Percentiles rank a stretch among this genome's conserved stretches.
phyloP scores from a whole-genome alignment of 768 basidiomycete genomes.

The Peribolospora baueri region DNA sequence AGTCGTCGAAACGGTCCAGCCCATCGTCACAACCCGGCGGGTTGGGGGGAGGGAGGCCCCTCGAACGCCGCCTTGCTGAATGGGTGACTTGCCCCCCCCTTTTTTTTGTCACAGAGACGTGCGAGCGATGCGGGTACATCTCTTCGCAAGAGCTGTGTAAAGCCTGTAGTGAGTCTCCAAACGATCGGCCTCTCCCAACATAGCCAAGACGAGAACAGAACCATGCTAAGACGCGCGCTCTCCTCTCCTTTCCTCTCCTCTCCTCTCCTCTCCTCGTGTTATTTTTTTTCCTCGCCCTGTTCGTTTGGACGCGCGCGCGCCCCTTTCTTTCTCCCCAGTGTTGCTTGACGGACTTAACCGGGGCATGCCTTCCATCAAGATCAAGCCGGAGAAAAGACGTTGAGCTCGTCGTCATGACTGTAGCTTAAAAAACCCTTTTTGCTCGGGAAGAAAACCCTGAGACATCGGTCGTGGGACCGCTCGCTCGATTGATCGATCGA shows the following conservation, averaged over 20 bases:
- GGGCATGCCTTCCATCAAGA: conserved; percentile 31
- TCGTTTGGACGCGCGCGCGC: background rate
- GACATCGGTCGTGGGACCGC: too few species aligned
- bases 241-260: too few species aligned
- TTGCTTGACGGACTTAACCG: conserved; percentile 73
- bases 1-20: background rate
- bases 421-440: too few species aligned
- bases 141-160: conserved; percentile 92
- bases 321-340: conserved; percentile 38
- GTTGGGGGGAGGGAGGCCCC: too few species aligned
- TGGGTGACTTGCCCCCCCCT: background rate
- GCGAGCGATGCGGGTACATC: conserved; percentile 80
- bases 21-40: too few species aligned
- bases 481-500: too few species aligned
- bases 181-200: too few species aligned
- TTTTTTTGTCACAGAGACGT: conserved; percentile 37
- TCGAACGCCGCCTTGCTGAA: background rate
- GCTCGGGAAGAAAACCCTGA: too few species aligned
- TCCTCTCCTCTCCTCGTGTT: conserved; percentile 10
- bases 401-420: too few species aligned
- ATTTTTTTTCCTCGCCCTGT: conserved; percentile 1
- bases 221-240: too few species aligned
- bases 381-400: background rate
- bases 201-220: too few species aligned
- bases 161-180: conserved; percentile 7